Conservation (phyloP, 805 yeast genomes). For the Wickerhamomyces bovis region DNA sequence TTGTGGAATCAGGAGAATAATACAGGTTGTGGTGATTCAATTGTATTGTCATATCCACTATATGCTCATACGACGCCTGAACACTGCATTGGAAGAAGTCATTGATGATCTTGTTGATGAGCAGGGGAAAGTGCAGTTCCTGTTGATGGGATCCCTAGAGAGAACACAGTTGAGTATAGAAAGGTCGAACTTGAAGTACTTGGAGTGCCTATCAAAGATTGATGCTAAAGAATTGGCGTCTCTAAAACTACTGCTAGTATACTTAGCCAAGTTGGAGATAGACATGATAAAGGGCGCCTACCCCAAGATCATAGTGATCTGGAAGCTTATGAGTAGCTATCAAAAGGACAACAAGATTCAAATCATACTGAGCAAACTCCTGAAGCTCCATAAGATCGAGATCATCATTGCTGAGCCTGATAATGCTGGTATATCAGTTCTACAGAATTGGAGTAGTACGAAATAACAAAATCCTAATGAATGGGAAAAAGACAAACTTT, state of each 20-base stretch:
- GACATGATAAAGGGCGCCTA: background rate
- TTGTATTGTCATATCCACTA: too few relatives aligned
- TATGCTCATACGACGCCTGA: background rate
- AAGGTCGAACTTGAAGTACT: slow-evolving; percentile 12
- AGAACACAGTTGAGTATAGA: background rate
- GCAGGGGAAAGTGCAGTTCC: background rate
- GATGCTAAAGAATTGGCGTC: slow-evolving; percentile 4
- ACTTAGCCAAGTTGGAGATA: slow-evolving; percentile 1
- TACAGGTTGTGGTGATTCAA: too few relatives aligned
- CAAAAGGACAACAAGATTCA: background rate
- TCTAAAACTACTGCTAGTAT: slow-evolving; percentile 2
- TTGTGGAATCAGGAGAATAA: too few relatives aligned
- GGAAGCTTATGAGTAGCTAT: background rate
- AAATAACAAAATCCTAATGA: background rate
- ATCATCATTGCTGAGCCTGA: background rate
- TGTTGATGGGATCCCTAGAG: background rate
- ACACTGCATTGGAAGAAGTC: background rate
- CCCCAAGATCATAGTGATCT: background rate
- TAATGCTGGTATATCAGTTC: background rate
- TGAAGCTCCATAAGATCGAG: background rate
- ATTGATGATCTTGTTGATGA: slow-evolving; percentile 3
- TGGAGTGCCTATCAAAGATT: background rate
- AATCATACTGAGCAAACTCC: slow-evolving; percentile 5
- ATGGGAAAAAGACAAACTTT: background rate
- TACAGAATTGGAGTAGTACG: background rate